These are phyloP conservation scores for Mallotus nudiflorus DNA, from an alignment of 345 rosid species.

Conservation along the genomic window DNA sequence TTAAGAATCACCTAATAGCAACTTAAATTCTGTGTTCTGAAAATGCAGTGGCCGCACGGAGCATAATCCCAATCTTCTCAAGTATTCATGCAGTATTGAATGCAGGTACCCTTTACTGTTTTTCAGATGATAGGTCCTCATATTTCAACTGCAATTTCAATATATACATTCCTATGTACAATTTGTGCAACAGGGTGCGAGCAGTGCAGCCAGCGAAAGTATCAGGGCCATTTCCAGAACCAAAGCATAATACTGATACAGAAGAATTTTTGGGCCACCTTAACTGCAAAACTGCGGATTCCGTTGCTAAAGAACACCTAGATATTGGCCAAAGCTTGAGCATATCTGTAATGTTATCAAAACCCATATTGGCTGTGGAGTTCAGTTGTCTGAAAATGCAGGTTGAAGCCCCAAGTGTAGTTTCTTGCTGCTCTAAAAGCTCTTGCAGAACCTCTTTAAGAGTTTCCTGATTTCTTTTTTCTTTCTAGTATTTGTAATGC, in stretches of 20 bases:
- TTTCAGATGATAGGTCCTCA: too few relatives aligned
- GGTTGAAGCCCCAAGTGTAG: constrained; percentile 72
- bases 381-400: constrained; percentile 71
- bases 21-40: constrained; percentile 5
- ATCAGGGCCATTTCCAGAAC: constrained; percentile 24
- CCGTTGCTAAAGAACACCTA: constrained; percentile 12
- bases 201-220: constrained; percentile 63
- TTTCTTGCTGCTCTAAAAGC: constrained; percentile 18
- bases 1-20: not conserved
- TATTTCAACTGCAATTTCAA: too few relatives aligned
- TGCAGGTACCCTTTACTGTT: constrained; percentile 62
- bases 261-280: constrained; percentile 21
- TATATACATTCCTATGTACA: constrained; percentile 6
- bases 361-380: constrained; percentile 75
- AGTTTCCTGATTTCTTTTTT: constrained; percentile 7
- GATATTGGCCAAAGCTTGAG: constrained; percentile 44
- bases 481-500: not conserved
- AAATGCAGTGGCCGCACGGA: constrained; percentile 76
- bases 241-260: constrained; percentile 26
- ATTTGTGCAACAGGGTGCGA: constrained; percentile 41
- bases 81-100: constrained; percentile 74
- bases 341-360: constrained; percentile 66
- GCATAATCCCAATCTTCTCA: constrained; percentile 63
- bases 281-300: constrained; percentile 10
- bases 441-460: constrained; percentile 4